Percentiles rank a stretch among this genome's conserved stretches.
phyloP scores from a whole-genome alignment of 495 filamentous ascomycete species.

The Ascobolus immersus region DNA sequence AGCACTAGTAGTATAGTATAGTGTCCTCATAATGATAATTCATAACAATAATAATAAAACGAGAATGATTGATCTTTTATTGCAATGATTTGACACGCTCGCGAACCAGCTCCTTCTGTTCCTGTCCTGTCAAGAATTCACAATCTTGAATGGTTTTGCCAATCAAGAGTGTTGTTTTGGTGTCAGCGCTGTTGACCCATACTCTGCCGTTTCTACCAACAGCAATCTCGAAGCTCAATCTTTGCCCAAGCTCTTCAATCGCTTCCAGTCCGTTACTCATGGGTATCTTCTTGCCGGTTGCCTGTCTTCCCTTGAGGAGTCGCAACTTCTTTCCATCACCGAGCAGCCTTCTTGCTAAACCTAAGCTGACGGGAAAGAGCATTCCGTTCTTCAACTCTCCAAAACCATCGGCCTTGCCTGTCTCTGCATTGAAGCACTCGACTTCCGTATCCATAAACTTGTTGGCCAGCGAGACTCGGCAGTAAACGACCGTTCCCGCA shows the following conservation, averaged over 20 bases:
- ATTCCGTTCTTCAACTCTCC: slow-evolving; percentile 71
- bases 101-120: slow-evolving; percentile 58
- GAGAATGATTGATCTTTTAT: no score
- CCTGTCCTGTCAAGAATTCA: slow-evolving; percentile 38
- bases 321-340: slow-evolving; percentile 16
- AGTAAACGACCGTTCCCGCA: slow-evolving; percentile 59
- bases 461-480: slow-evolving; percentile 46
- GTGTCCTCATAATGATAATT: no score
- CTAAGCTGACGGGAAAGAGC: slow-evolving; percentile 54
- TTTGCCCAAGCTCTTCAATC: slow-evolving; percentile 56
- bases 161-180: slow-evolving; percentile 43
- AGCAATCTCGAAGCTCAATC: slow-evolving; percentile 69
- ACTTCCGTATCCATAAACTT: slow-evolving; percentile 71
- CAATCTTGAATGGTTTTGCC: slow-evolving; percentile 57
- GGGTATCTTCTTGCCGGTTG: slow-evolving; percentile 35
- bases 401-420: slow-evolving; percentile 70
- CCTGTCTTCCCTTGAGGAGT: slow-evolving; percentile 23
- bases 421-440: slow-evolving; percentile 60
- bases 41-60: no score
- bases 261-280: slow-evolving; percentile 45
- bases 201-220: slow-evolving; percentile 83
- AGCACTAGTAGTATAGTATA: no score
- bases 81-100: no score
- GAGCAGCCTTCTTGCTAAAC: slow-evolving; percentile 53
- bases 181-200: slow-evolving; percentile 56